phyloP scores from a whole-genome alignment of 805 yeast genomes.

The Groenewaldozyma tartarivorans region DNA sequence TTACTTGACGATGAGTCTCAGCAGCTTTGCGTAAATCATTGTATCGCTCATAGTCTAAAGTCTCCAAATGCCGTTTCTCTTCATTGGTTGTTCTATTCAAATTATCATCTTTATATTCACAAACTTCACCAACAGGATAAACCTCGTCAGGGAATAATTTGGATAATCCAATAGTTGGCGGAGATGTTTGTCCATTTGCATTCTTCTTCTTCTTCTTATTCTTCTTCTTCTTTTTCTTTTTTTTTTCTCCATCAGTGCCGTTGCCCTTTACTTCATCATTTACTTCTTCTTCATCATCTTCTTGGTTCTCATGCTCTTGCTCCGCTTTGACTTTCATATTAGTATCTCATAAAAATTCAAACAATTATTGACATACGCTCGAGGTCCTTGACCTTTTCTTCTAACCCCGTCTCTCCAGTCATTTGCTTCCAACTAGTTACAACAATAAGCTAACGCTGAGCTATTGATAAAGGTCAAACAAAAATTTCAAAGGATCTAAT shows the following conservation, averaged over 20 bases:
- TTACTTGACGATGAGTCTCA: constrained; percentile 87
- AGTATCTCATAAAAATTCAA: background rate
- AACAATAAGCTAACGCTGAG: too few species aligned
- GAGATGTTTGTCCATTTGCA: constrained; percentile 36
- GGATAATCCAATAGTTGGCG: constrained; percentile 53
- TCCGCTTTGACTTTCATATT: constrained; percentile 7
- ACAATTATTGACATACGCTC: background rate
- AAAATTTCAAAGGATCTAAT: too few species aligned
- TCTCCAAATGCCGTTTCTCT: constrained; percentile 71
- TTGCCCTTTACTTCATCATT: constrained; percentile 24
- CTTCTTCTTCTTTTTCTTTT: constrained; percentile 49
- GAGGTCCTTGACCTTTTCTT: constrained; percentile 1
- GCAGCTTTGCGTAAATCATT: constrained; percentile 93
- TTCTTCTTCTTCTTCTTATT: constrained; percentile 38
- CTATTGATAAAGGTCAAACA: too few species aligned
- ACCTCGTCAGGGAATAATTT: constrained; percentile 57
- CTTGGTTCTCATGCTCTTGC: constrained; percentile 17
- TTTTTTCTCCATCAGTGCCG: constrained; percentile 27
- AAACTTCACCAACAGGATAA: constrained; percentile 84
- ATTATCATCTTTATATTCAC: constrained; percentile 63
- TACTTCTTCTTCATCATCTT: constrained; percentile 27
- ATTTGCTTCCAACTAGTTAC: too few species aligned
- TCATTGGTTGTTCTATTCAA: constrained; percentile 72
- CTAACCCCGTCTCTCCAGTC: background rate
- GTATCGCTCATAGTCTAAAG: constrained; percentile 52